phyloP scores from a whole-genome alignment of 1,139 yeast species.

The Candida sanyaensis region DNA sequence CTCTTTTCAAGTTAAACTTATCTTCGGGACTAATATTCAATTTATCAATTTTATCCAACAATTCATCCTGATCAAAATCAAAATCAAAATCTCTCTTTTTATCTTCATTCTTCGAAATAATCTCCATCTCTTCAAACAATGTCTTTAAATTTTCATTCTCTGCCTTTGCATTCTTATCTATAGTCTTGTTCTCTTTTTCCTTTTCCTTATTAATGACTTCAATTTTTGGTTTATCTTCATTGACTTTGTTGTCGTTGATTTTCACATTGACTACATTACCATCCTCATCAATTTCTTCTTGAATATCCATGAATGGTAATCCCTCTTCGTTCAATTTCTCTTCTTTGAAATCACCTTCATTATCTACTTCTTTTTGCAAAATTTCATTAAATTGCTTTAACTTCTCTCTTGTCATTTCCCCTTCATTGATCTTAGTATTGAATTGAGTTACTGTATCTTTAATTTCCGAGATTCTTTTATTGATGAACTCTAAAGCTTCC shows the following conservation, averaged over 20 bases:
- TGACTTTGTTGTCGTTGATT: slow-evolving; percentile 21
- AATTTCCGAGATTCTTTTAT: slow-evolving; percentile 34
- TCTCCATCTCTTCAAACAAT: slow-evolving; percentile 53
- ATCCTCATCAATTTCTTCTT: slow-evolving; percentile 82
- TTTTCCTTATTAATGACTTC: neutral
- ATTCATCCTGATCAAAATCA: slow-evolving; percentile 19
- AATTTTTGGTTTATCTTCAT: neutral
- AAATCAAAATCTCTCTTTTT: slow-evolving; percentile 5
- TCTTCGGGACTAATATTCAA: slow-evolving; percentile 52
- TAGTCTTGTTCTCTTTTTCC: neutral
- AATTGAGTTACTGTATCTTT: slow-evolving; percentile 39
- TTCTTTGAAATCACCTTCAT: slow-evolving; percentile 14
- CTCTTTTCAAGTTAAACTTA: slow-evolving; percentile 43
- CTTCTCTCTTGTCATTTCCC: slow-evolving; percentile 37
- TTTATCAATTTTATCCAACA: slow-evolving; percentile 30
- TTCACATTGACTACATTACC: slow-evolving; percentile 58
- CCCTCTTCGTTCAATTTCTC: slow-evolving; percentile 35
- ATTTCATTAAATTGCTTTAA: slow-evolving; percentile 28
- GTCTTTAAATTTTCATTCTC: slow-evolving; percentile 40
- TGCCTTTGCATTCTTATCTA: neutral
- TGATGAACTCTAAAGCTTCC: slow-evolving; percentile 50
- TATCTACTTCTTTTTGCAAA: slow-evolving; percentile 7
- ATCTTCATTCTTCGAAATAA: slow-evolving; percentile 17
- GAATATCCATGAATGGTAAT: slow-evolving; percentile 72
- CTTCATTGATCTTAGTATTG: slow-evolving; percentile 44